These are phyloP conservation scores for Colletotrichum camelliae DNA, from an alignment of 2,329 filamentous ascomycete species.

Conservation along the genomic window DNA sequence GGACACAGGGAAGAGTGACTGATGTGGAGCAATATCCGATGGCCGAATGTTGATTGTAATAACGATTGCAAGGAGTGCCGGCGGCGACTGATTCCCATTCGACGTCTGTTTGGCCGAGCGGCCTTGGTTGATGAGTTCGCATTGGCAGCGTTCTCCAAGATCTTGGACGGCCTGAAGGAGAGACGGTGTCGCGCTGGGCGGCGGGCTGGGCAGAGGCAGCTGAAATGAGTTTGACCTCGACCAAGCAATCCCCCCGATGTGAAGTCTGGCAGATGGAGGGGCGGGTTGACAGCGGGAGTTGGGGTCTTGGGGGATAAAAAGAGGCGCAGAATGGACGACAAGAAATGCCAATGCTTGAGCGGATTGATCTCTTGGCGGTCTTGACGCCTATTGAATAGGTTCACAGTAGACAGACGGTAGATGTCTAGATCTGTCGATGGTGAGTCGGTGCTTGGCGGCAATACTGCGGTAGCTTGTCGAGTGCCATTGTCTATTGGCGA, in stretches of 20 bases:
- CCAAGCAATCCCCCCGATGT: not conserved
- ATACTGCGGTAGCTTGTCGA: not conserved
- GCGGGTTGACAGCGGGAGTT: too few species aligned
- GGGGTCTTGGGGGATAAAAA: too few species aligned
- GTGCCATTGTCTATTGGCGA: not conserved
- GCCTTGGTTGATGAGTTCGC: not conserved
- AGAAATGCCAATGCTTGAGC: constrained; percentile 16
- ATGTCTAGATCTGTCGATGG: not conserved
- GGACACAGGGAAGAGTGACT: too few species aligned
- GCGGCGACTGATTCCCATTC: not conserved
- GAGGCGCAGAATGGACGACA: constrained; percentile 12
- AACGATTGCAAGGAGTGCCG: not conserved
- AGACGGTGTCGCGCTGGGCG: constrained; percentile 6
- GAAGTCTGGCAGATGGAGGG: not conserved
- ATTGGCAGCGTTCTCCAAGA: not conserved
- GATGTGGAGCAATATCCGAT: not conserved
- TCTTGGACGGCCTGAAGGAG: constrained; percentile 1
- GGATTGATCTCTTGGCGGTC: constrained; percentile 9
- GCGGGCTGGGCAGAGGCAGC: constrained; percentile 3
- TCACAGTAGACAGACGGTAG: not conserved
- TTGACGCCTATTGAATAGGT: not conserved
- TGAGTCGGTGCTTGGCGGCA: not conserved
- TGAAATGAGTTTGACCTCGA: not conserved
- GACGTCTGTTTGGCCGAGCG: not conserved
- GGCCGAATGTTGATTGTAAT: constrained; percentile 7